Evolutionary conservation across 768 basidiomycete genomes (phyloP), one percentile per base, ranked within the genome.

Genomic region (Lentinula edodes): DNA sequence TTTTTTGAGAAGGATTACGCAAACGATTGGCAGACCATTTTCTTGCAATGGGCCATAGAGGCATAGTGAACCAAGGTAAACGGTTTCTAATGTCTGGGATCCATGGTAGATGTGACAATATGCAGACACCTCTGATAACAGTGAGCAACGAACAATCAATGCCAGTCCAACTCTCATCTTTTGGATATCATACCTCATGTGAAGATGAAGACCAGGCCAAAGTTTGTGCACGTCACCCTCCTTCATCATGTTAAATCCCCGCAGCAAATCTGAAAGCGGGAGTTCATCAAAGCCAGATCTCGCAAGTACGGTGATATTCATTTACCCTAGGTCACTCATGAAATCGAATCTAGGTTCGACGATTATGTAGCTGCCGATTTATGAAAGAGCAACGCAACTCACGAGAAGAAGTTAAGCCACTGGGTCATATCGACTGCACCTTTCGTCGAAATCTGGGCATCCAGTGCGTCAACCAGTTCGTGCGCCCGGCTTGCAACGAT

Each of bases 361-460:
- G 18, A 20, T 6, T 58, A n/a, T 32, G 28, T 10, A 15, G 36
- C 50, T 23, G 23, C 15, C n/a, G 38, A 45, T 35, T 1, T 8
- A n/a, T 15, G 34, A 18, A 12, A 7, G n/a, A 20, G 28, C 28
- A 52, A 8, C 9, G 32, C 6, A 6, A 64, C 70, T 12, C 36
- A 71, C 69, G 70, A 48, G 58, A 72, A 72, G 46, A 63, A 71
- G 28, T 63, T 64, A 3, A 72, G 36, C 70, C 66, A 69, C 41
- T 59, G 32, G 0, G 63, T 61, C 3, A 71, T 38, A 38, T 71
- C 66, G 13, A 68, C 55, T 2, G 32, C 6, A 5, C 50, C 45
- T 41, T 52, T 23, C 13, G 28, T 42, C 5, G 55, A 61, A 6
- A 58, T 42, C 20, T 58, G 53, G 3, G 15, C 18, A 12, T 67